phyloP scores from a whole-genome alignment of 768 basidiomycete species.

The Mycena leptocephala region DNA sequence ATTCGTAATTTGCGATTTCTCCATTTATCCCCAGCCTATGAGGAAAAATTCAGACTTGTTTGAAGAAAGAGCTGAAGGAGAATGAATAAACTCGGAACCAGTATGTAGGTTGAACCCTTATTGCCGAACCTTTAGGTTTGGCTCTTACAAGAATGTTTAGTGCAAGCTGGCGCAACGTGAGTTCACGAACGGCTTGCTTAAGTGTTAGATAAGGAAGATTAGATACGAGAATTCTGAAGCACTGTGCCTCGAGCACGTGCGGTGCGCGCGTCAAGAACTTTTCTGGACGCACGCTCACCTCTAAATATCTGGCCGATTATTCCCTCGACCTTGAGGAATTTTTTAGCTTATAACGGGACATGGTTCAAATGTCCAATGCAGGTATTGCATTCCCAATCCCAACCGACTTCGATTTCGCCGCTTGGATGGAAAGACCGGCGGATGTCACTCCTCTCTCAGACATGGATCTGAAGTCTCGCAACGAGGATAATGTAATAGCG shows the following conservation, averaged over 20 bases:
- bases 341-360: background rate
- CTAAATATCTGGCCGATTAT: constrained; percentile 2
- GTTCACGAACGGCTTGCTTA: constrained; percentile 13
- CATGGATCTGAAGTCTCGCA: background rate
- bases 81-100: no score
- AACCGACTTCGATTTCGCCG: background rate
- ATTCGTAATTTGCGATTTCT: no score
- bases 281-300: constrained; percentile 3
- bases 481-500: background rate
- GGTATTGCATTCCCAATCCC: constrained; percentile 1
- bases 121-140: no score
- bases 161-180: constrained; percentile 16
- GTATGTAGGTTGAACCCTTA: no score
- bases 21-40: no score
- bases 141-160: no score
- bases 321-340: background rate
- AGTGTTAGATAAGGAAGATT: constrained; percentile 17
- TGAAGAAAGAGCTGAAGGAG: no score
- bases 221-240: constrained; percentile 8
- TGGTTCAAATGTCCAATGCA: background rate
- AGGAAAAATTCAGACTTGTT: no score
- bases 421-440: background rate
- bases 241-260: background rate
- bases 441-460: background rate
- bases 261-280: constrained; percentile 8